Conservation (phyloP, 148 eudicot genomes). For the Fagopyrum tataricum region DNA sequence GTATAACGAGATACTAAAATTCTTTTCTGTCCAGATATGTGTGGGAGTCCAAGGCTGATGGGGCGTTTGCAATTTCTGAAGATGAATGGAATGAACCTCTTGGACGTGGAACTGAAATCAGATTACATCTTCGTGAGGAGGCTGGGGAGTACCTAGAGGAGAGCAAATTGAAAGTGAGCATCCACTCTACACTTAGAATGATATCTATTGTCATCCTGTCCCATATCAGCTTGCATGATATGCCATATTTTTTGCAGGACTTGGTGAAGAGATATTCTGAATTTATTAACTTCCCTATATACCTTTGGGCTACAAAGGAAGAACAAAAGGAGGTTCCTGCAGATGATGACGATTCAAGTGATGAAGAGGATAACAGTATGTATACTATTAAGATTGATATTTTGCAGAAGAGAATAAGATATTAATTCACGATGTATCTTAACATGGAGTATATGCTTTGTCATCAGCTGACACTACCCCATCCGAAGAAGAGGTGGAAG, state of each 20-base stretch:
- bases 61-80: slow-evolving; percentile 92
- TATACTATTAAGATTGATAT: slow-evolving; percentile 11
- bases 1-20: not conserved
- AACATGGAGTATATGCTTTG: not conserved
- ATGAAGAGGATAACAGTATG: slow-evolving; percentile 84
- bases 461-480: slow-evolving; percentile 62
- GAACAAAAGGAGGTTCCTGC: slow-evolving; percentile 94
- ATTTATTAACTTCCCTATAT: slow-evolving; percentile 90
- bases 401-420: not conserved
- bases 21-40: slow-evolving; percentile 47
- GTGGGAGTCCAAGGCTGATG: slow-evolving; percentile 99
- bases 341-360: slow-evolving; percentile 83
- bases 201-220: not conserved
- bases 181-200: not conserved
- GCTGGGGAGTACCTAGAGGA: slow-evolving; percentile 94
- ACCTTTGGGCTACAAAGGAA: slow-evolving; percentile 92
- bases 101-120: slow-evolving; percentile 98
- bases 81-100: slow-evolving; percentile 94
- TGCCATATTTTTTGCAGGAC: slow-evolving; percentile 37
- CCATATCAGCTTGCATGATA: not conserved
- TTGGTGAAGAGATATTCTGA: slow-evolving; percentile 92
- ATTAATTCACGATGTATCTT: not conserved
- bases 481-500: slow-evolving; percentile 52
- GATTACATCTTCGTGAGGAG: slow-evolving; percentile 92
- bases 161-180: slow-evolving; percentile 68